Percentiles rank a stretch among this genome's conserved stretches.
Evolutionary conservation across 2,329 filamentous ascomycete species (phyloP).

Genomic region (Colletotrichum musae): DNA sequence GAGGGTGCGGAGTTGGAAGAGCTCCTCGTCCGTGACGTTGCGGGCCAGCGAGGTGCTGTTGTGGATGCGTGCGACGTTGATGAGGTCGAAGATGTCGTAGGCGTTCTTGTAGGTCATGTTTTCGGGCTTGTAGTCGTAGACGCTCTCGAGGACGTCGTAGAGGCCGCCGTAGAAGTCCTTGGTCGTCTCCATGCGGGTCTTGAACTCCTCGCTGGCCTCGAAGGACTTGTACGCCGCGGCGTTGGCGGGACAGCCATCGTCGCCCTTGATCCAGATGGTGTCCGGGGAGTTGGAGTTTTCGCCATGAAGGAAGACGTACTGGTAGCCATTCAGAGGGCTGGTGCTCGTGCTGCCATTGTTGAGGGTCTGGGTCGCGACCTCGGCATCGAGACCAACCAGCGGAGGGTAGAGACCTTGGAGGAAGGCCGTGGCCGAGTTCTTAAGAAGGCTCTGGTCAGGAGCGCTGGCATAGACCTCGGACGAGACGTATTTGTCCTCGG

Average conservation of each 20-base stretch:
- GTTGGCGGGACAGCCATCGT: constrained; percentile 51
- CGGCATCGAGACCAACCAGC: constrained; percentile 45
- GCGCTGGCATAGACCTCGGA: constrained; percentile 52
- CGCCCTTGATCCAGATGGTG: constrained; percentile 55
- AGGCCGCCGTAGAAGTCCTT: constrained; percentile 50
- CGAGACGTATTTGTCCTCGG: constrained; percentile 49
- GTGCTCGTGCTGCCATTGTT: constrained; percentile 44
- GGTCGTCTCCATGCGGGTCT: constrained; percentile 46
- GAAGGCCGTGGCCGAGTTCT: constrained; percentile 53
- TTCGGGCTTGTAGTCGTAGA: constrained; percentile 49
- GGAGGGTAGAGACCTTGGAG: constrained; percentile 54
- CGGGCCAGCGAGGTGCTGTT: constrained; percentile 47
- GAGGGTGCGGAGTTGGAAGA: constrained; percentile 51
- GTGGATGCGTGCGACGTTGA: constrained; percentile 54
- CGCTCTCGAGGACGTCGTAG: constrained; percentile 47
- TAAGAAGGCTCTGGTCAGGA: constrained; percentile 51
- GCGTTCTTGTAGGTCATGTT: constrained; percentile 53
- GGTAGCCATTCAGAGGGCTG: constrained; percentile 49
- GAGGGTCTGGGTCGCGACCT: constrained; percentile 48
- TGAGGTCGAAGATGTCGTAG: constrained; percentile 54
- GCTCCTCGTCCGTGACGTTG: constrained; percentile 50
- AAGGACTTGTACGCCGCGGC: constrained; percentile 47
- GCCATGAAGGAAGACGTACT: constrained; percentile 52
- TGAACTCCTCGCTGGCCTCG: constrained; percentile 47
- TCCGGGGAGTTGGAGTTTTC: constrained; percentile 50